Evolutionary conservation across 805 yeast genomes (phyloP).

Genomic region (Candida chilensis): DNA sequence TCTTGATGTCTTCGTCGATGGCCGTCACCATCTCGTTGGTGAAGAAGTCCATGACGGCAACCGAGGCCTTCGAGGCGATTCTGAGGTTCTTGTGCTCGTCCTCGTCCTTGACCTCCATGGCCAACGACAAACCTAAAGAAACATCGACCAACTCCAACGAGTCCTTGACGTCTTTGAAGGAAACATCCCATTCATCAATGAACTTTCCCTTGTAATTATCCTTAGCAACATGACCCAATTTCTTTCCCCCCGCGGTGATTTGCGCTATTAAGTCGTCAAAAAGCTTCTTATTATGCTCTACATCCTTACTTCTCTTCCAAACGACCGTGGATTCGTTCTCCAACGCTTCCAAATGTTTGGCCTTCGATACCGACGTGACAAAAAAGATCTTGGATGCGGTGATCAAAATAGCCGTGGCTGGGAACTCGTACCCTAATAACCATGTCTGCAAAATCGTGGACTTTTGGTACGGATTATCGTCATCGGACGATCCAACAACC

Average conservation of each 20-base stretch:
- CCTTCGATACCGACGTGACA: slow-evolving; percentile 78
- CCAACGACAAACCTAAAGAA: slow-evolving; percentile 40
- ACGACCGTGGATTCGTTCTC: slow-evolving; percentile 37
- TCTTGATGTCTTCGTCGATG: slow-evolving; percentile 78
- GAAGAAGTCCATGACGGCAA: slow-evolving; percentile 71
- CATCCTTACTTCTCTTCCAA: slow-evolving; percentile 76
- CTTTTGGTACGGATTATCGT: slow-evolving; percentile 83
- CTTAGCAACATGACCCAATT: slow-evolving; percentile 61
- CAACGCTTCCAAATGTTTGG: slow-evolving; percentile 64
- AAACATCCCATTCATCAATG: slow-evolving; percentile 67
- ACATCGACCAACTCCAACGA: slow-evolving; percentile 41
- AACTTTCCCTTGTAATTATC: slow-evolving; percentile 82
- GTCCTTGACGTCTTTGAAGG: slow-evolving; percentile 18
- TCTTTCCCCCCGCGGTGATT: slow-evolving; percentile 32
- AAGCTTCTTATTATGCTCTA: slow-evolving; percentile 59
- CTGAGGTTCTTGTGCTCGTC: slow-evolving; percentile 60
- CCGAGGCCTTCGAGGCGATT: slow-evolving; percentile 70
- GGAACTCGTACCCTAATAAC: slow-evolving; percentile 92
- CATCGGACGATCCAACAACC: slow-evolving; percentile 79
- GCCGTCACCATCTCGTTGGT: slow-evolving; percentile 81
- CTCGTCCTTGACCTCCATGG: slow-evolving; percentile 70
- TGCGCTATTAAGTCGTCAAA: slow-evolving; percentile 48
- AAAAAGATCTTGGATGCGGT: slow-evolving; percentile 50
- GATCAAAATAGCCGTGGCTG: slow-evolving; percentile 74
- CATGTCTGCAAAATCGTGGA: slow-evolving; percentile 83